Conservation (phyloP, 352 stramenopile species). For the Pythium insidiosum region DNA sequence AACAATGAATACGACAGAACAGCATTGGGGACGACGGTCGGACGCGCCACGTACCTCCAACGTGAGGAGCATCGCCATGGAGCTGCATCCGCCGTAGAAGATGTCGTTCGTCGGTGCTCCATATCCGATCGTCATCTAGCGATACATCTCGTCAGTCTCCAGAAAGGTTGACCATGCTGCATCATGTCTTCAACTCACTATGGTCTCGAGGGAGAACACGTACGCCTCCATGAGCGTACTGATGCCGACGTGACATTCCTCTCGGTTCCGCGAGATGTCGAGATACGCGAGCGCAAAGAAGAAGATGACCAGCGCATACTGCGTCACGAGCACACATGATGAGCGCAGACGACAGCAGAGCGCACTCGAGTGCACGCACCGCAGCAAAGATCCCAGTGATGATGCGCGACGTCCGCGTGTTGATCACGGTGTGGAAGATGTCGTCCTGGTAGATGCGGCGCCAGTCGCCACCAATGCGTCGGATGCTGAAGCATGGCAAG, state of each 20-base stretch:
- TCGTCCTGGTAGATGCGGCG: constrained; percentile 80
- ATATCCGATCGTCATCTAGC: constrained; percentile 86
- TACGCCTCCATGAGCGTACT: constrained; percentile 74
- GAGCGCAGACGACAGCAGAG: too few species aligned
- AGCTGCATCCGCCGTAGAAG: constrained; percentile 79
- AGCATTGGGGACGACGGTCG: too few species aligned
- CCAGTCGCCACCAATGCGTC: constrained; percentile 70
- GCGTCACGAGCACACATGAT: background rate
- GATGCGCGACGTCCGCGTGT: constrained; percentile 77
- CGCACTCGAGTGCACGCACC: constrained; percentile 19
- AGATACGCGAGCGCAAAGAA: constrained; percentile 74
- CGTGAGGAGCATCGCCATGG: constrained; percentile 69
- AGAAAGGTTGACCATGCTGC: background rate
- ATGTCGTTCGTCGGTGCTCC: constrained; percentile 82
- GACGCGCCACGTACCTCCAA: constrained; percentile 52
- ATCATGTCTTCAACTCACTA: constrained; percentile 31
- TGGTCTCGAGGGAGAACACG: constrained; percentile 84
- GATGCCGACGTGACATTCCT: constrained; percentile 70
- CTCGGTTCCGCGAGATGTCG: constrained; percentile 46
- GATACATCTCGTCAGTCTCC: background rate
- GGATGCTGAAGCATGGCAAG: constrained; percentile 26
- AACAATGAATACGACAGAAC: too few species aligned
- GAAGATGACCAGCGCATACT: constrained; percentile 81
- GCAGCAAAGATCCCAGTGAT: constrained; percentile 68
- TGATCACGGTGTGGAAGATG: constrained; percentile 83